Evolutionary conservation across 768 basidiomycete genomes (phyloP).

Genomic region (Mycena crocata): DNA sequence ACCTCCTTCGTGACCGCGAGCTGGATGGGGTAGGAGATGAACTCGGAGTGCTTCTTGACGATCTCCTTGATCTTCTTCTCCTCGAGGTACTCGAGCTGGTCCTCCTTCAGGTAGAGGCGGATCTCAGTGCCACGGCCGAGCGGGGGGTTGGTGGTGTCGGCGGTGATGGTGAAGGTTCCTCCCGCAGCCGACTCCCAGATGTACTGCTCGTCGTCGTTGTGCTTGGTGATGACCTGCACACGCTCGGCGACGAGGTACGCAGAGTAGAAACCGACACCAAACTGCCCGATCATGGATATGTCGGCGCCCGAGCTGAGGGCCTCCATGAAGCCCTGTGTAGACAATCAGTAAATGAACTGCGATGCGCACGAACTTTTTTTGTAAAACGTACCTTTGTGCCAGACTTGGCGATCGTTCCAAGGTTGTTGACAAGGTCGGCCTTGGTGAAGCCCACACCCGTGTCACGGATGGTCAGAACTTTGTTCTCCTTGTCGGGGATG

Average conservation of each 20-base stretch:
- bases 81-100: constrained; percentile 98
- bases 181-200: constrained; percentile 99
- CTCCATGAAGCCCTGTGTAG: constrained; percentile 95
- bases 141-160: constrained; percentile 88
- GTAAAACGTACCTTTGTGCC: constrained; percentile 79
- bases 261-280: constrained; percentile 99
- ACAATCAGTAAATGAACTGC: neutral
- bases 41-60: constrained; percentile 99
- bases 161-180: constrained; percentile 99
- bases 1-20: constrained; percentile 99
- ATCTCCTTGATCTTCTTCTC: constrained; percentile 99
- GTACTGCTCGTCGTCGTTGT: constrained; percentile 99
- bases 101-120: constrained; percentile 95
- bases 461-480: constrained; percentile 90
- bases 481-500: constrained; percentile 95
- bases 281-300: constrained; percentile 98
- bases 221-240: constrained; percentile 98
- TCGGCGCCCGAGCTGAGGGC: constrained; percentile 91
- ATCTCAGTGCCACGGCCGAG: constrained; percentile 96
- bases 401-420: constrained; percentile 95
- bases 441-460: constrained; percentile 99
- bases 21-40: constrained; percentile 99
- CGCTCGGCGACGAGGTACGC: constrained; percentile 99
- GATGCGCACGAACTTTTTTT: constrained; percentile 14
- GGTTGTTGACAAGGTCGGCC: constrained; percentile 99